Evolutionary conservation across 2,329 filamentous ascomycete species (phyloP).

Genomic region (Pseudogymnoascus sp.): DNA sequence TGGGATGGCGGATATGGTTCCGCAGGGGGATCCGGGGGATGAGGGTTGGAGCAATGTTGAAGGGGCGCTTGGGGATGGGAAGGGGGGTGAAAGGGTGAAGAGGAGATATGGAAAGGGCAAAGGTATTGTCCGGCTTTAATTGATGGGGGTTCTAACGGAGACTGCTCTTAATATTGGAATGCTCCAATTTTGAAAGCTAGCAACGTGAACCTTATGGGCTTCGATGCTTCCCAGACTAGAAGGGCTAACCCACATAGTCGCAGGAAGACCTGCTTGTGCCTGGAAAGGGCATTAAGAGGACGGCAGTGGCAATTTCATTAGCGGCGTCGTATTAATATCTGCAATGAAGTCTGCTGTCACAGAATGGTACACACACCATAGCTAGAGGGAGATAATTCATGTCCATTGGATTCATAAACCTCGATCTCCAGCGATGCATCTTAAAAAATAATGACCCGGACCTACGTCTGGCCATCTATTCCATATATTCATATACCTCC

Average conservation of each 20-base stretch:
- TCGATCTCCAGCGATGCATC: neutral
- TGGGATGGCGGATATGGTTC: neutral
- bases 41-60: neutral
- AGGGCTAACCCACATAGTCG: neutral
- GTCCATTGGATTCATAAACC: neutral
- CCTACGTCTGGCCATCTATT: neutral
- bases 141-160: neutral
- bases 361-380: neutral
- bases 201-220: neutral
- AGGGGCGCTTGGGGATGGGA: neutral
- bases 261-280: neutral
- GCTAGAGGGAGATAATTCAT: neutral
- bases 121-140: neutral
- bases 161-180: neutral
- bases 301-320: neutral
- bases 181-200: neutral
- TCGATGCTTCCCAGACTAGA: neutral
- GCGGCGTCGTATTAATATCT: neutral
- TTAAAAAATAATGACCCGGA: neutral
- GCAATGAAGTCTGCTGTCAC: neutral
- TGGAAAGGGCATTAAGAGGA: too few species aligned
- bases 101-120: neutral
- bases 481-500: constrained; percentile 1
- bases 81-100: neutral
- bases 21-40: neutral